These are phyloP conservation scores for Setaria viridis DNA, from an alignment of 202 grass and related monocot genomes.

Conservation along the genomic window DNA sequence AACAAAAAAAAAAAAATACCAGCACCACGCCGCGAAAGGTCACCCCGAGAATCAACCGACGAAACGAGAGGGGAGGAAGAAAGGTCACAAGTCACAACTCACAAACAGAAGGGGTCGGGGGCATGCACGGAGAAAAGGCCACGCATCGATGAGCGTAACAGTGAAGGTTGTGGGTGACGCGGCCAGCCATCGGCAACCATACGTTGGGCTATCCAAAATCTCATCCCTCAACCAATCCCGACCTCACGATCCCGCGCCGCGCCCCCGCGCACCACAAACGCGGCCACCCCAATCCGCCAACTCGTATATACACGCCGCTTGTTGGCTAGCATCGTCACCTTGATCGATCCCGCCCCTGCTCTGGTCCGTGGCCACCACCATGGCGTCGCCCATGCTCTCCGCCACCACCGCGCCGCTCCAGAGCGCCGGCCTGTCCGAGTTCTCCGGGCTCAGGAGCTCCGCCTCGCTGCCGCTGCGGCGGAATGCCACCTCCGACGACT, in stretches of 20 bases:
- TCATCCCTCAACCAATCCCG: constrained; percentile 61
- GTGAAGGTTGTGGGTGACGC: constrained; percentile 25
- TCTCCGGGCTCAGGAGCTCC: constrained; percentile 75
- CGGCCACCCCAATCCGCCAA: constrained; percentile 33
- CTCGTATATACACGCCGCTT: constrained; percentile 46
- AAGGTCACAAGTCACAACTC: neutral
- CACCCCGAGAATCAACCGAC: neutral
- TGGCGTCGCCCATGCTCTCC: constrained; percentile 86
- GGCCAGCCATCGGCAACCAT: constrained; percentile 56
- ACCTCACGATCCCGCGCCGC: constrained; percentile 55
- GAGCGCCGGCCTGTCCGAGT: constrained; percentile 63
- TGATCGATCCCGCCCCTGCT: constrained; percentile 12
- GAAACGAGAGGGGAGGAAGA: neutral
- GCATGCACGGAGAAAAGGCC: neutral
- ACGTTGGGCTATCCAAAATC: constrained; percentile 87
- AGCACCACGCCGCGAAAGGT: too few relatives aligned
- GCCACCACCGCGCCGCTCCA: constrained; percentile 73
- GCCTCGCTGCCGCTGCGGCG: constrained; percentile 58
- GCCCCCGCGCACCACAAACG: constrained; percentile 50
- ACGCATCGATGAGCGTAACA: constrained; percentile 3
- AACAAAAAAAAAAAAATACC: neutral
- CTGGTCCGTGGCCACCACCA: constrained; percentile 18
- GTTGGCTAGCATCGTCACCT: constrained; percentile 16
- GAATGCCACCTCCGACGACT: constrained; percentile 72
- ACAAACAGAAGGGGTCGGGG: neutral